phyloP scores from a whole-genome alignment of 2,329 filamentous ascomycete species.

The Monosporascus sp. region DNA sequence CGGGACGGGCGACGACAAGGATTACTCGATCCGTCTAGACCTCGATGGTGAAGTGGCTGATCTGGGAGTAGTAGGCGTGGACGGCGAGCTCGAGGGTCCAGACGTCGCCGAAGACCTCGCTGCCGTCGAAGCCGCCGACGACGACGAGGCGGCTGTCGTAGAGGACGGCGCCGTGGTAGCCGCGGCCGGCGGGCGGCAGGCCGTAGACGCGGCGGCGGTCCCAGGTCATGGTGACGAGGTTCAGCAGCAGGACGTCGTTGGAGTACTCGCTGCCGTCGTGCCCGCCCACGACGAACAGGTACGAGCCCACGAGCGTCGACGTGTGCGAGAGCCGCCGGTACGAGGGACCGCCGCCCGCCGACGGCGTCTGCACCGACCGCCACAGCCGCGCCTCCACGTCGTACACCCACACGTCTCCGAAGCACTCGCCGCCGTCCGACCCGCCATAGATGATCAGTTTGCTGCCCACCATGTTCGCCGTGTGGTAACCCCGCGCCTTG shows the following conservation, averaged over 20 bases:
- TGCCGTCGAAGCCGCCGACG: conserved; percentile 64
- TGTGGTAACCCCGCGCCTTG: conserved; percentile 64
- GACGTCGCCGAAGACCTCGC: conserved; percentile 63
- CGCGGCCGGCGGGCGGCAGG: conserved; percentile 54
- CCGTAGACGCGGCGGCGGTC: conserved; percentile 62
- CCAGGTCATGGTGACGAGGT: conserved; percentile 71
- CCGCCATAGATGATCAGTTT: conserved; percentile 69
- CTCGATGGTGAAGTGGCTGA: conserved; percentile 67
- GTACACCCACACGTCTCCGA: conserved; percentile 69
- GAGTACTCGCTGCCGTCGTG: conserved; percentile 67
- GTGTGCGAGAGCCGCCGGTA: conserved; percentile 63
- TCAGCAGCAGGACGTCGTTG: conserved; percentile 63
- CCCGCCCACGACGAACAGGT: conserved; percentile 64
- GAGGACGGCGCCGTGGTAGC: conserved; percentile 62
- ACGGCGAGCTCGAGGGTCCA: conserved; percentile 64
- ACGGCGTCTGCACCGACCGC: conserved; percentile 53
- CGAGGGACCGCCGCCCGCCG: conserved; percentile 60
- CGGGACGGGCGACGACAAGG: too few species aligned
- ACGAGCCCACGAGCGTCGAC: conserved; percentile 63
- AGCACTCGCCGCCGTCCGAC: conserved; percentile 66
- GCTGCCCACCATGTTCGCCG: conserved; percentile 66
- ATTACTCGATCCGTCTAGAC: conserved; percentile 34
- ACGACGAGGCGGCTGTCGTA: conserved; percentile 60
- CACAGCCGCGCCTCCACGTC: conserved; percentile 59
- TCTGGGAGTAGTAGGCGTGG: conserved; percentile 68